Conservation (phyloP, 2,329 filamentous ascomycete genomes). For the Claviceps sp. region DNA sequence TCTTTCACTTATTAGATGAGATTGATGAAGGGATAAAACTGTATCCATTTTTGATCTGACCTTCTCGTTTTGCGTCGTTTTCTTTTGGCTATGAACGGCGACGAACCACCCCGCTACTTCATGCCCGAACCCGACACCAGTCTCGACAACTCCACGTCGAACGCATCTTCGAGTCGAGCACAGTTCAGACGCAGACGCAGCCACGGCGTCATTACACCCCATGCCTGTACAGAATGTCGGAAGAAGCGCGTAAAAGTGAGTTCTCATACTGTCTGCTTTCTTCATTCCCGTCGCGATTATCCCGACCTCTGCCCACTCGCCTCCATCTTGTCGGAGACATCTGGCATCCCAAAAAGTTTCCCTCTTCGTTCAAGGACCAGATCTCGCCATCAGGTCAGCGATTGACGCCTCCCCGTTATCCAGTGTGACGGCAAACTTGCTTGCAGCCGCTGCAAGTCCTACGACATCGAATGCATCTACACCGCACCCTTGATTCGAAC, state of each 20-base stretch:
- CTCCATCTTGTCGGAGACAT: too few species aligned
- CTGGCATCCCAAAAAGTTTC: too few species aligned
- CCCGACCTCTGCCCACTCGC: too few species aligned
- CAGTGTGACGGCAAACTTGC: slow-evolving; percentile 46
- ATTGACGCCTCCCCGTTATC: neutral
- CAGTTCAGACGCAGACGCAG: slow-evolving; percentile 34
- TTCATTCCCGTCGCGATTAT: too few species aligned
- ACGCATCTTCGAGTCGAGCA: neutral
- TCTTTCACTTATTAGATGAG: too few species aligned
- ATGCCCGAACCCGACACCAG: neutral
- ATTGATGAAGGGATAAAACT: too few species aligned
- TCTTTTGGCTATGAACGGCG: neutral
- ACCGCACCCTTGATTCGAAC: slow-evolving; percentile 48
- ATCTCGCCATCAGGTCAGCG: too few species aligned
- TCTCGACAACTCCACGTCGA: neutral
- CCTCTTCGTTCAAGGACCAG: too few species aligned
- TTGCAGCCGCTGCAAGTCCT: slow-evolving; percentile 37
- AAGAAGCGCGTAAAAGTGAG: slow-evolving; percentile 47
- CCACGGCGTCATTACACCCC: slow-evolving; percentile 40
- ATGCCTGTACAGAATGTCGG: slow-evolving; percentile 45
- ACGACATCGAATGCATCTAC: slow-evolving; percentile 41
- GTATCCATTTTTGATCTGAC: too few species aligned
- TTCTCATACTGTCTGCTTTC: too few species aligned
- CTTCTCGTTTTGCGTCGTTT: neutral
- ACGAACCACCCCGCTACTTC: neutral